Evolutionary conservation across 257 asterid species (phyloP), one percentile per base, ranked within the genome.

Genomic region (Perilla frutescens): DNA sequence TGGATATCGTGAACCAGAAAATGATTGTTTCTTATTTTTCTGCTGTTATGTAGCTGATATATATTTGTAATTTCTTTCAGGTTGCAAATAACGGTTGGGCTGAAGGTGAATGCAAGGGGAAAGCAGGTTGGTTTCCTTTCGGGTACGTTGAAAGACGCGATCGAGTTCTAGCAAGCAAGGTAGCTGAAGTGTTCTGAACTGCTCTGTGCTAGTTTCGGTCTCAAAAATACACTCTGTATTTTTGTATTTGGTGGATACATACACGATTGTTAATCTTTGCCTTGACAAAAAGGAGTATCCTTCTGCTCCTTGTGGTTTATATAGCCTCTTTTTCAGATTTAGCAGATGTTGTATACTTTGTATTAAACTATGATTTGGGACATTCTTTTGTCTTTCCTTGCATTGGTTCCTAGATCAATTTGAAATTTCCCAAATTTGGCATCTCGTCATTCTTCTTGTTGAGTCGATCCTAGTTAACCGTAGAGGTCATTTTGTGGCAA

Each of bases 51-150:
- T 71, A 60, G 32, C 62, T 32, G 47, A 74, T 43, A 40, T 31
- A n/a, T 53, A 20, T 45, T 72, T 69, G n/a, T 75, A 56, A 56
- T 73, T 70, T 34, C 53, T 70, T 26, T 63, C 82, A 91, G 99
- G 97, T 94, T 75, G 84, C 96, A 63, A 91, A 82, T 78, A 91
- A 88, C 78, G 97, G 98, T 32, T 93, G 98, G 98, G 98, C 97
- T 53, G 99, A 94, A 87, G 99, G 99, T 77, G 99, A 94, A 79
- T 90, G 97, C 91, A 91, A 87, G 79, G 99, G 97, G 12, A 91
- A 81, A 81, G 97, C 99, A 51, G 99, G 99, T 57, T 94, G 98
- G 98, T 94, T 94, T 77, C 98, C 98, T 65, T 91, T 84, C 66
- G 96, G 85, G 56, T 91, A 90, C 77, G 71, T 94, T 57, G 97